Conservation (phyloP, 768 basidiomycete genomes). For the Phaffia australis region DNA sequence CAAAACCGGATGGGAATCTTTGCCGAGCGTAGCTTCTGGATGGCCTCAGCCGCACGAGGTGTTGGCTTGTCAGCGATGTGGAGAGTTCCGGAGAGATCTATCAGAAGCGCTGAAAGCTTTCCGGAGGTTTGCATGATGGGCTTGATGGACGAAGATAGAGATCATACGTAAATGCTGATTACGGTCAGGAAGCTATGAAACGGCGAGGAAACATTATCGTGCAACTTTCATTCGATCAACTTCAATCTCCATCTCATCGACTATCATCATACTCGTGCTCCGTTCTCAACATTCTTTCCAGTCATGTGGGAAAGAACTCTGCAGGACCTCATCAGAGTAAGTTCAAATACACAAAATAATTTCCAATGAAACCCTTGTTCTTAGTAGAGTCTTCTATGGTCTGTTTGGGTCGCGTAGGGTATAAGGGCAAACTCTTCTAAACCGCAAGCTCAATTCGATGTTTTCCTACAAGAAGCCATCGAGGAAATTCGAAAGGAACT, state of each 20-base stretch:
- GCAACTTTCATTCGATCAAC: too few relatives aligned
- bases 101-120: conserved; percentile 42
- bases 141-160: too few relatives aligned
- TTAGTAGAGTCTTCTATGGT: not conserved
- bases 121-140: not conserved
- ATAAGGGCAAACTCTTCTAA: conserved; percentile 87
- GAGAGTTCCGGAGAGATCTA: conserved; percentile 61
- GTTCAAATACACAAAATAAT: not conserved
- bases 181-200: too few relatives aligned
- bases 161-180: too few relatives aligned
- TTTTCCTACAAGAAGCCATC: conserved; percentile 57
- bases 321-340: conserved; percentile 78
- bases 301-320: conserved; percentile 92
- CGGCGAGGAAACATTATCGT: too few relatives aligned
- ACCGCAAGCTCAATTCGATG: conserved; percentile 71
- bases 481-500: conserved; percentile 69
- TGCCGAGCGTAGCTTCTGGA: conserved; percentile 37
- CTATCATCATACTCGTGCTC: too few relatives aligned
- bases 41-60: conserved; percentile 44
- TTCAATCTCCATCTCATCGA: too few relatives aligned
- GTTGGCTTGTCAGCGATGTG: conserved; percentile 49
- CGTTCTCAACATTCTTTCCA: too few relatives aligned
- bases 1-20: conserved; percentile 42
- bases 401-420: conserved; percentile 33
- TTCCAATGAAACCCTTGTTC: not conserved